phyloP scores from a whole-genome alignment of 2,329 filamentous ascomycete species.

The Cercospora sp. region DNA sequence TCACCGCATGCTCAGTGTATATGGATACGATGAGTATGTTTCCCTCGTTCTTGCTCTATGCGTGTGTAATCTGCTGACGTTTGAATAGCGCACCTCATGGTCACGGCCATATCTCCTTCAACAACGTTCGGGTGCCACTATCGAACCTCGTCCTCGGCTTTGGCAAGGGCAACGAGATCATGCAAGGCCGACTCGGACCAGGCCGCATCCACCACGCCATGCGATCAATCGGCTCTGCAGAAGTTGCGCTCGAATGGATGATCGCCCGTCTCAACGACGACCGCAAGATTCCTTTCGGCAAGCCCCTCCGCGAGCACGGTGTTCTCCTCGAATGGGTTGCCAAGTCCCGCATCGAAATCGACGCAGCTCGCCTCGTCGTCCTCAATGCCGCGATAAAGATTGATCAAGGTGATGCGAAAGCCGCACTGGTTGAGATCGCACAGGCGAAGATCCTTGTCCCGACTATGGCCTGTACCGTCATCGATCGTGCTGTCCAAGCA shows the following conservation, averaged over 20 bases:
- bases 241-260: conserved; percentile 91
- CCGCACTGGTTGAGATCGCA: conserved; percentile 87
- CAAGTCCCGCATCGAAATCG: conserved; percentile 87
- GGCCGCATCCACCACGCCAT: conserved; percentile 98
- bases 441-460: conserved; percentile 95
- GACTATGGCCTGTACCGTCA: conserved; percentile 75
- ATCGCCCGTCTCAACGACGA: conserved; percentile 91
- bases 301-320: conserved; percentile 82
- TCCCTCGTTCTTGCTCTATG: not conserved
- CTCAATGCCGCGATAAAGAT: conserved; percentile 95
- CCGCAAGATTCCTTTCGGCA: conserved; percentile 85
- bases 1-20: conserved; percentile 88
- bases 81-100: conserved; percentile 76
- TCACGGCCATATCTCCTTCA: conserved; percentile 88
- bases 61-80: not conserved
- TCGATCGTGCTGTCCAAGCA: conserved; percentile 91
- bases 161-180: conserved; percentile 94
- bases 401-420: conserved; percentile 83
- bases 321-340: conserved; percentile 95
- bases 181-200: conserved; percentile 92
- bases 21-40: conserved; percentile 79
- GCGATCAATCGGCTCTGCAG: conserved; percentile 86
- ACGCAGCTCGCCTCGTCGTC: conserved; percentile 83
- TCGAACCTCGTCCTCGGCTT: conserved; percentile 85
- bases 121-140: conserved; percentile 82